Evolutionary conservation across 2,329 filamentous ascomycete species (phyloP).

Genomic region (Zasmidium cellare): DNA sequence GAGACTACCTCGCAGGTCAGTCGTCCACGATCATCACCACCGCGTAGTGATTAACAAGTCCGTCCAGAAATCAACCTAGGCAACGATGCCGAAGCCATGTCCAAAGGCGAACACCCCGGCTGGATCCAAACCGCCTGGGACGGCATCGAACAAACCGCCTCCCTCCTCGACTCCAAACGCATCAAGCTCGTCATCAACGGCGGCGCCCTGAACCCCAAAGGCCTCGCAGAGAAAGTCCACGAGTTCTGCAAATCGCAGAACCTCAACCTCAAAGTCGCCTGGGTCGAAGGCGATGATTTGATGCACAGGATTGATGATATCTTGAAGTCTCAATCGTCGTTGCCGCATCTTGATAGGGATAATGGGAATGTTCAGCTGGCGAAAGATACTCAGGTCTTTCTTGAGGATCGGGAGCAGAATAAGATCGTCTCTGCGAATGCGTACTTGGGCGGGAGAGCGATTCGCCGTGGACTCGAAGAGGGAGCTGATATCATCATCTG

Average conservation of each 20-base stretch:
- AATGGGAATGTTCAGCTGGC: conserved; percentile 24
- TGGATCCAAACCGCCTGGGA: conserved; percentile 49
- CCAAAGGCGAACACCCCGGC: conserved; percentile 23
- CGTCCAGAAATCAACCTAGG: conserved; percentile 26
- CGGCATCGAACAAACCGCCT: conserved; percentile 47
- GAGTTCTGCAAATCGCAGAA: conserved; percentile 34
- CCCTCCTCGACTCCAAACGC: conserved; percentile 46
- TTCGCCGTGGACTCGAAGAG: conserved; percentile 38
- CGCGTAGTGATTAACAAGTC: too few species aligned
- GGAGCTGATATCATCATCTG: conserved; percentile 46
- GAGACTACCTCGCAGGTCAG: conserved; percentile 52
- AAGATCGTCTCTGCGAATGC: conserved; percentile 32
- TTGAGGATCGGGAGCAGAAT: conserved; percentile 18
- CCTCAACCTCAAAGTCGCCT: conserved; percentile 46
- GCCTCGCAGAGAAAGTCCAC: conserved; percentile 49
- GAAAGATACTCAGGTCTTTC: conserved; percentile 23
- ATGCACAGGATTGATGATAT: conserved; percentile 21
- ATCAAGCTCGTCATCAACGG: conserved; percentile 61
- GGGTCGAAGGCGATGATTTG: conserved; percentile 44
- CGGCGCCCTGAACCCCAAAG: conserved; percentile 55
- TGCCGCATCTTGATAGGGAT: conserved; percentile 25
- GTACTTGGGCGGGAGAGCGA: conserved; percentile 46
- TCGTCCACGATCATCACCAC: too few species aligned
- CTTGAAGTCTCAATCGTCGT: conserved; percentile 15
- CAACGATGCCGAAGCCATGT: conserved; percentile 28